Evolutionary conservation across 768 basidiomycete genomes (phyloP).

Genomic region (Chalciporus sphaerocephalus): DNA sequence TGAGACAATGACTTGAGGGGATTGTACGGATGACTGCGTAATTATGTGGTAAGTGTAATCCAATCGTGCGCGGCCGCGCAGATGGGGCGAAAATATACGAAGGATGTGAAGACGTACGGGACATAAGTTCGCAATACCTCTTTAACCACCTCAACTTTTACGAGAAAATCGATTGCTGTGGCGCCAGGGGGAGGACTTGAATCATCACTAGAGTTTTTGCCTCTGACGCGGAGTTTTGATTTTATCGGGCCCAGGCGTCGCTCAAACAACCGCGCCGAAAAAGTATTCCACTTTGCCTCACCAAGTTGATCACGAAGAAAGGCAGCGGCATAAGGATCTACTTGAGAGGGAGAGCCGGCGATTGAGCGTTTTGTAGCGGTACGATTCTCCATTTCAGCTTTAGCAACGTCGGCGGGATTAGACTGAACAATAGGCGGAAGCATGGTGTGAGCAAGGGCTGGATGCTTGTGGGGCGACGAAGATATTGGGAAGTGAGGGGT

Average conservation of each 20-base stretch:
- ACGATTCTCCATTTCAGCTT: slow-evolving; percentile 29
- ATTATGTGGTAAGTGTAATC: slow-evolving; percentile 23
- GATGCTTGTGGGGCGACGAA: slow-evolving; percentile 22
- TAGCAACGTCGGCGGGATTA: slow-evolving; percentile 28
- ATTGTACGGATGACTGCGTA: slow-evolving; percentile 47
- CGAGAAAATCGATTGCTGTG: slow-evolving; percentile 47
- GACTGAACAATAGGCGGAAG: slow-evolving; percentile 33
- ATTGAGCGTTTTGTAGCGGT: slow-evolving; percentile 24
- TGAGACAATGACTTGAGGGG: slow-evolving; percentile 47
- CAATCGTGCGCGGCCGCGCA: slow-evolving; percentile 3
- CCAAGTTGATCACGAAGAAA: slow-evolving; percentile 45
- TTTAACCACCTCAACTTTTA: slow-evolving; percentile 51
- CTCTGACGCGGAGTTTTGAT: slow-evolving; percentile 32
- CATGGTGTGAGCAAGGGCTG: slow-evolving; percentile 27
- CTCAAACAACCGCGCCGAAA: slow-evolving; percentile 45
- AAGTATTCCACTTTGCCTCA: slow-evolving; percentile 41
- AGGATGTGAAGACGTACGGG: slow-evolving; percentile 35
- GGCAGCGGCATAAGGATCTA: slow-evolving; percentile 42
- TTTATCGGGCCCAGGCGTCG: slow-evolving; percentile 40
- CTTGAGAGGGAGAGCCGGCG: slow-evolving; percentile 22
- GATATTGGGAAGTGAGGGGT: slow-evolving; percentile 16
- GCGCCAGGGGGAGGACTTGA: slow-evolving; percentile 32
- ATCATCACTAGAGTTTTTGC: slow-evolving; percentile 28
- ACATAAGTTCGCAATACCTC: slow-evolving; percentile 46
- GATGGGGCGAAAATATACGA: slow-evolving; percentile 3